These are phyloP conservation scores for Cryptosporidium viatorum DNA, from an alignment of 169 alveolate genomes.

Conservation along the genomic window DNA sequence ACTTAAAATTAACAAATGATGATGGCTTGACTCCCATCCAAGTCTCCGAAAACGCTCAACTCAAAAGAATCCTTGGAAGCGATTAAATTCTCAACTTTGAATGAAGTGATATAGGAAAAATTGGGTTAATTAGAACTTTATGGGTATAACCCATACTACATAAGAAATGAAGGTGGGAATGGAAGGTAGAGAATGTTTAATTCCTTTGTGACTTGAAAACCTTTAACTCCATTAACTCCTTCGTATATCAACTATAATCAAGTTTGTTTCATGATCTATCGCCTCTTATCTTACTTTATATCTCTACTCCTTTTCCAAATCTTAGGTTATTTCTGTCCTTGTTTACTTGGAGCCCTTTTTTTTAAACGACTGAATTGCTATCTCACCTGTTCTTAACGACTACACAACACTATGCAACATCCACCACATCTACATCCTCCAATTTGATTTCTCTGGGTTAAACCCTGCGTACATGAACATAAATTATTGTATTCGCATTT, in stretches of 20 bases:
- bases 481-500: neutral
- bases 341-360: neutral
- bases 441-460: neutral
- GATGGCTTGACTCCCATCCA: slow-evolving; percentile 43
- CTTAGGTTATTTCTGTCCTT: neutral
- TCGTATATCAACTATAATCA: too few species aligned
- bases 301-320: too few species aligned
- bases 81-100: neutral
- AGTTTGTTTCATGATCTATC: too few species aligned
- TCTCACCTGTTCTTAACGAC: neutral
- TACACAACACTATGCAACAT: neutral
- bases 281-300: too few species aligned
- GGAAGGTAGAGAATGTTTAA: neutral
- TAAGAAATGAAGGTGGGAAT: neutral
- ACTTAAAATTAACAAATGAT: slow-evolving; percentile 8
- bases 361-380: neutral
- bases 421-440: slow-evolving; percentile 21
- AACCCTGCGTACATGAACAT: neutral
- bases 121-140: neutral
- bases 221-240: neutral
- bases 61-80: neutral
- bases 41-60: slow-evolving; percentile 5
- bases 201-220: neutral
- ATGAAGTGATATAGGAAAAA: neutral
- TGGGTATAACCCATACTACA: neutral